phyloP scores from a whole-genome alignment of 306 rosid species.

The Trifolium pratense region DNA sequence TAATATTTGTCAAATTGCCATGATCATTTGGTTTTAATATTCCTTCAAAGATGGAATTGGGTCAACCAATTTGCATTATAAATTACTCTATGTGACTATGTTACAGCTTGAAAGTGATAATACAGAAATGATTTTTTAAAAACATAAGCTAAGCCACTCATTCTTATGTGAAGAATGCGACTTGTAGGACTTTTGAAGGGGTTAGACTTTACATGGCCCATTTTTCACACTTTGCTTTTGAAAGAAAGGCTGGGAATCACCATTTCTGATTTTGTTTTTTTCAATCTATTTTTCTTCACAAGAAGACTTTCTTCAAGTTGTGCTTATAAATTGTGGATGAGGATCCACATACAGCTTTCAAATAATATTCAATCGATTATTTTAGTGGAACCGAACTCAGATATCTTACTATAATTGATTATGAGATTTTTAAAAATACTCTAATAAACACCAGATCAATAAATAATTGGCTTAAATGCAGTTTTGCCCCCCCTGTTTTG shows the following conservation, averaged over 20 bases:
- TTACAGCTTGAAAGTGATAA: not conserved
- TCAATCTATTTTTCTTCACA: conserved; percentile 30
- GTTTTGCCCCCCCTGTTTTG: no score
- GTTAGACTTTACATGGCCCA: conserved; percentile 43
- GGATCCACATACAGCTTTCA: not conserved
- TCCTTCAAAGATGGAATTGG: conserved; percentile 27
- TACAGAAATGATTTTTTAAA: no score
- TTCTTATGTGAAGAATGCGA: conserved; percentile 42
- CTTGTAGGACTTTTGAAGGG: conserved; percentile 39
- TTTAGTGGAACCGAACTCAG: no score
- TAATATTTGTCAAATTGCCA: not conserved
- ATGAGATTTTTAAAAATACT: no score
- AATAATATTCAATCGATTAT: no score
- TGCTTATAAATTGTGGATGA: not conserved
- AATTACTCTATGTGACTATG: not conserved
- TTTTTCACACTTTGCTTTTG: conserved; percentile 41
- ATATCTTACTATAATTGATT: no score
- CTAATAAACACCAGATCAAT: no score
- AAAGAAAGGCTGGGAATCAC: conserved; percentile 32
- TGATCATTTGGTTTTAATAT: conserved; percentile 40
- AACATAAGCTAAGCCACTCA: no score
- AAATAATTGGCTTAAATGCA: no score
- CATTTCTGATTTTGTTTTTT: not conserved
- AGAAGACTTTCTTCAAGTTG: conserved; percentile 15
- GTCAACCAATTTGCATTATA: conserved; percentile 49